phyloP scores from a whole-genome alignment of 257 asterid genomes.

The Ophiorrhiza pumila region DNA sequence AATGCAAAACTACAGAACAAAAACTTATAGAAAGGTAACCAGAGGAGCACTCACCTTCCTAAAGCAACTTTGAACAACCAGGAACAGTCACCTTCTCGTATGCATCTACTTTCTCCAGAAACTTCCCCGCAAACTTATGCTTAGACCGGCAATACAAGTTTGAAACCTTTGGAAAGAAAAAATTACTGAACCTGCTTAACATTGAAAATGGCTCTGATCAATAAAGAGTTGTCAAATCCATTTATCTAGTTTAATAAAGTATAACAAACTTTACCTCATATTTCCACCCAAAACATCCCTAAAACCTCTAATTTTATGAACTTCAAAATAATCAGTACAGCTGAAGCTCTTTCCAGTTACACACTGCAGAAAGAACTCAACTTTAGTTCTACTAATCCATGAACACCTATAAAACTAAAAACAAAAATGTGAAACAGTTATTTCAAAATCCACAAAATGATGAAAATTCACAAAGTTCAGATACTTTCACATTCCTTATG shows the following conservation, averaged over 20 bases:
- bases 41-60: slow-evolving; percentile 22
- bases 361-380: slow-evolving; percentile 45
- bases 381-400: slow-evolving; percentile 4
- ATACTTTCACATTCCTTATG: background rate
- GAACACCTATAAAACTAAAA: background rate
- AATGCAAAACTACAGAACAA: background rate
- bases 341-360: slow-evolving; percentile 62
- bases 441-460: background rate
- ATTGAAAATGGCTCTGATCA: slow-evolving; percentile 5
- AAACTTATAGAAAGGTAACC: background rate
- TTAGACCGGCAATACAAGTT: slow-evolving; percentile 50
- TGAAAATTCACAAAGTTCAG: background rate
- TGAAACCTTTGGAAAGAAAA: slow-evolving; percentile 43
- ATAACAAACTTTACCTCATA: slow-evolving; percentile 46
- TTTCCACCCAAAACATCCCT: slow-evolving; percentile 42
- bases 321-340: slow-evolving; percentile 50
- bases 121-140: slow-evolving; percentile 59
- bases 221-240: background rate
- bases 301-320: slow-evolving; percentile 49
- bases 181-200: slow-evolving; percentile 49
- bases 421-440: background rate
- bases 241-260: slow-evolving; percentile 2
- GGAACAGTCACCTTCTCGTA: slow-evolving; percentile 35
- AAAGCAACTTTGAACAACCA: slow-evolving; percentile 27
- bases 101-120: slow-evolving; percentile 55